These are phyloP conservation scores for Irpex sp. DNA, from an alignment of 1,284 basidiomycete genomes.

Conservation along the genomic window DNA sequence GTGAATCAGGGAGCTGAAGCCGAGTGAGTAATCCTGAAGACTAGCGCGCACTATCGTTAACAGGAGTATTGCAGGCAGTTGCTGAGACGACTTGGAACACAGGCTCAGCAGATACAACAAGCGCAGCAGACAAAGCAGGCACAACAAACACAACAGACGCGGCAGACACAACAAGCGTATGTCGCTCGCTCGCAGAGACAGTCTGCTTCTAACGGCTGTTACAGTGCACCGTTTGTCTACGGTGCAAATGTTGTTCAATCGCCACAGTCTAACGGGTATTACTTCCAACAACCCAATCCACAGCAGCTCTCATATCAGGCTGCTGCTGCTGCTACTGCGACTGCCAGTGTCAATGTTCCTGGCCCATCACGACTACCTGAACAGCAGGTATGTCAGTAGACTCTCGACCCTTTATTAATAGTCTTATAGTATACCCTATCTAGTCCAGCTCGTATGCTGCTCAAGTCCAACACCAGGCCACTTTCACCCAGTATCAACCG, in stretches of 20 bases:
- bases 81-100: neutral
- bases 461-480: neutral
- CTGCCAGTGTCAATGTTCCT: neutral
- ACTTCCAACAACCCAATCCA: neutral
- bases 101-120: neutral
- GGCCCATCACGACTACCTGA: neutral
- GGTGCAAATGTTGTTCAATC: neutral
- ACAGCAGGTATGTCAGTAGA: neutral
- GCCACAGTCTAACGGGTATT: neutral
- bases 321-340: neutral
- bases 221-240: neutral
- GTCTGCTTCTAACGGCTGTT: neutral
- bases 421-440: neutral
- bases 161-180: neutral
- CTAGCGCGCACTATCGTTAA: neutral
- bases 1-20: neutral
- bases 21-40: neutral
- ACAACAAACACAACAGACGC: neutral
- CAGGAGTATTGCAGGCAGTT: neutral
- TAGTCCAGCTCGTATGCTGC: neutral
- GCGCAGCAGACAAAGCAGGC: neutral
- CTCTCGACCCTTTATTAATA: neutral
- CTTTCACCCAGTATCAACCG: neutral
- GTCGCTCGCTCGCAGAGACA: neutral
- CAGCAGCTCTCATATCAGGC: neutral